A percentile compares a stretch with the other conserved stretches of the same genome.
Conservation (phyloP, 164 flowering plant genomes). For the Amborella trichopoda region DNA sequence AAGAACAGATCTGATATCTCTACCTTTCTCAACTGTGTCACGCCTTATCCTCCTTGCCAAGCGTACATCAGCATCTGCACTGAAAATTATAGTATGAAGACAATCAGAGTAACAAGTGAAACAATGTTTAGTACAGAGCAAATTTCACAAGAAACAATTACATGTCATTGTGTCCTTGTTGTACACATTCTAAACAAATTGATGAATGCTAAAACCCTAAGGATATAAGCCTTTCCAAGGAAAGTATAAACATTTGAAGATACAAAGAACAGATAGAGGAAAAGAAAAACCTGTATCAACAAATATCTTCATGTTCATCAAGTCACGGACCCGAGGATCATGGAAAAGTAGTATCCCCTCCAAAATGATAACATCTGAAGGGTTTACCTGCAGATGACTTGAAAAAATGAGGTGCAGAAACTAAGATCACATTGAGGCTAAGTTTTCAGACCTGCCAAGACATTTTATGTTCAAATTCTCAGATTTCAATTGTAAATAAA, state of each 20-base stretch:
- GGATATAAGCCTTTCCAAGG: not conserved
- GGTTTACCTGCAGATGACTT: slow-evolving; percentile 60
- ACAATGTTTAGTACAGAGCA: too few relatives aligned
- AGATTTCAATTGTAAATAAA: too few relatives aligned
- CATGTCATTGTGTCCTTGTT: too few relatives aligned
- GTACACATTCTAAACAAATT: too few relatives aligned
- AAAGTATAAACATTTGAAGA: slow-evolving; percentile 1
- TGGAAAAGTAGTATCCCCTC: slow-evolving; percentile 95
- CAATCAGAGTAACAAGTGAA: too few relatives aligned
- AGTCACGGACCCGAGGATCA: slow-evolving; percentile 78
- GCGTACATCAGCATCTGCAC: slow-evolving; percentile 99
- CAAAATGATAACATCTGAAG: slow-evolving; percentile 89
- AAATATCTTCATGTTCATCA: slow-evolving; percentile 98
- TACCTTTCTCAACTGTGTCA: slow-evolving; percentile 83
- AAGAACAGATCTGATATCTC: slow-evolving; percentile 71
- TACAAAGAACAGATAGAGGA: not conserved
- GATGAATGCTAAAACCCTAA: too few relatives aligned
- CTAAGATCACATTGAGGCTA: too few relatives aligned
- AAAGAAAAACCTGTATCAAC: slow-evolving; percentile 83
- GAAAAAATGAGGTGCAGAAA: too few relatives aligned
- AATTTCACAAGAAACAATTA: too few relatives aligned
- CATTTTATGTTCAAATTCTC: too few relatives aligned
- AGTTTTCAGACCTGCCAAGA: too few relatives aligned
- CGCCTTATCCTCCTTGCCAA: slow-evolving; percentile 94
- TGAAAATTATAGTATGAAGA: slow-evolving; percentile 44